Evolutionary conservation across 2,329 filamentous ascomycete species (phyloP).

Genomic region (Byssochlamys sp.): DNA sequence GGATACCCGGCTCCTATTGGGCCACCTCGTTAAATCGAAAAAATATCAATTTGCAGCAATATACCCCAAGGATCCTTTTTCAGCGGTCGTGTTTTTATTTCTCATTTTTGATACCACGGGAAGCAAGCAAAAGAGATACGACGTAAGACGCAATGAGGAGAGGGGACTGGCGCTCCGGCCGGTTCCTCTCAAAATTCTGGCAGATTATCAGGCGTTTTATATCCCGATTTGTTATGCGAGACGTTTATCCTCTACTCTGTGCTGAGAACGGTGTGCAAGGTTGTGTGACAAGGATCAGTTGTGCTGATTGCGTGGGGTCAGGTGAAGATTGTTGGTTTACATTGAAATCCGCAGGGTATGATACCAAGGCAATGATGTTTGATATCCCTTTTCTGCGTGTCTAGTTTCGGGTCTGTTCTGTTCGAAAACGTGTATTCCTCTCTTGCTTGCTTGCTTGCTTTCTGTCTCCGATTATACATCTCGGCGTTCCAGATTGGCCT

Average conservation of each 20-base stretch:
- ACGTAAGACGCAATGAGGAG: background rate
- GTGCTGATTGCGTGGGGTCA: conserved; percentile 3
- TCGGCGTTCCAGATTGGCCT: background rate
- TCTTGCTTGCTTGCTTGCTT: background rate
- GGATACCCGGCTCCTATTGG: conserved; percentile 90
- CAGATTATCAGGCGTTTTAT: conserved; percentile 1
- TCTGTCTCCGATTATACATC: background rate
- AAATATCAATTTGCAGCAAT: conserved; percentile 37
- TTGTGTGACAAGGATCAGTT: background rate
- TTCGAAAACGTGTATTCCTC: background rate
- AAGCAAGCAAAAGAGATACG: conserved; percentile 7
- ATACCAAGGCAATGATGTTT: conserved; percentile 3
- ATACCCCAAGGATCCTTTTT: conserved; percentile 33
- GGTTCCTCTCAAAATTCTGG: background rate
- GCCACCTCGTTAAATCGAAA: conserved; percentile 70
- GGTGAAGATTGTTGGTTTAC: background rate
- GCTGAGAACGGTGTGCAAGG: conserved; percentile 1
- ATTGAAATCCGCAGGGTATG: conserved; percentile 1
- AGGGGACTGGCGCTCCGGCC: background rate
- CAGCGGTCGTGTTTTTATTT: conserved; percentile 24
- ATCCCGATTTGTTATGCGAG: conserved; percentile 2
- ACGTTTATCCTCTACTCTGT: background rate
- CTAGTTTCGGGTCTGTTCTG: background rate
- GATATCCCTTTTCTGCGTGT: background rate
- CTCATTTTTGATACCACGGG: conserved; percentile 23